Percentiles rank a stretch among this genome's conserved stretches.
These are phyloP conservation scores for Triangularia verruculosa DNA, from an alignment of 2,329 filamentous ascomycete species.

Conservation along the genomic window DNA sequence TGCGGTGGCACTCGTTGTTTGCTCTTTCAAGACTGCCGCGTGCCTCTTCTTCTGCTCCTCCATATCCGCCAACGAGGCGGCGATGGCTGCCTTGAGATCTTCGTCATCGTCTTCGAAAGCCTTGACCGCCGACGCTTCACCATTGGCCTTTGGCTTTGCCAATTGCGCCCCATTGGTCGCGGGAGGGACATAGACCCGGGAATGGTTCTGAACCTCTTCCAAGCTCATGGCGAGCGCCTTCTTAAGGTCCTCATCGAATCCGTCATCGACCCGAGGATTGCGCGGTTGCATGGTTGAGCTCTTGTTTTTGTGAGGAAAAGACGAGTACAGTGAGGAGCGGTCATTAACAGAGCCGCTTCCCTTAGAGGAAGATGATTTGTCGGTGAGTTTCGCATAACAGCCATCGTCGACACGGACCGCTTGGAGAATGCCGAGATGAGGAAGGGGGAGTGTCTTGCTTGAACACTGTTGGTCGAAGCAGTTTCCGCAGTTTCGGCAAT, in stretches of 20 bases:
- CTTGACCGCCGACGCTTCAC: constrained; percentile 37
- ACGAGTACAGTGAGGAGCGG: constrained; percentile 44
- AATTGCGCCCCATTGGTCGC: constrained; percentile 35
- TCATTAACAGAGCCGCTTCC: constrained; percentile 34
- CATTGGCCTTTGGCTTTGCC: constrained; percentile 37
- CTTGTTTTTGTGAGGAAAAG: constrained; percentile 59
- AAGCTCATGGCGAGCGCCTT: constrained; percentile 93
- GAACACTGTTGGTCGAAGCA: constrained; percentile 97
- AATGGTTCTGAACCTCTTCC: constrained; percentile 80
- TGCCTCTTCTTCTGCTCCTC: constrained; percentile 96
- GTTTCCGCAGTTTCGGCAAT: constrained; percentile 96
- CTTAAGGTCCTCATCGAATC: constrained; percentile 93
- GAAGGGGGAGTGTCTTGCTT: constrained; percentile 79
- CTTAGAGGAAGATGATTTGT: constrained; percentile 55
- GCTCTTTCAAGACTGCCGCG: constrained; percentile 77
- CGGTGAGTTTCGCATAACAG: constrained; percentile 84
- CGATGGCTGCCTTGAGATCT: constrained; percentile 91
- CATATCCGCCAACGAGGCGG: constrained; percentile 92
- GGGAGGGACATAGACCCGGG: constrained; percentile 69
- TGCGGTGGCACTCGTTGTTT: constrained; percentile 56
- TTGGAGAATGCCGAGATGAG: constrained; percentile 88
- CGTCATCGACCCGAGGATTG: constrained; percentile 80
- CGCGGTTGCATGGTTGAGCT: constrained; percentile 81
- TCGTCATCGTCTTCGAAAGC: constrained; percentile 82
- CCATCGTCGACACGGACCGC: constrained; percentile 94